phyloP scores from a whole-genome alignment of 2,329 filamentous ascomycete species.

The Orbilia blumenaviensis region DNA sequence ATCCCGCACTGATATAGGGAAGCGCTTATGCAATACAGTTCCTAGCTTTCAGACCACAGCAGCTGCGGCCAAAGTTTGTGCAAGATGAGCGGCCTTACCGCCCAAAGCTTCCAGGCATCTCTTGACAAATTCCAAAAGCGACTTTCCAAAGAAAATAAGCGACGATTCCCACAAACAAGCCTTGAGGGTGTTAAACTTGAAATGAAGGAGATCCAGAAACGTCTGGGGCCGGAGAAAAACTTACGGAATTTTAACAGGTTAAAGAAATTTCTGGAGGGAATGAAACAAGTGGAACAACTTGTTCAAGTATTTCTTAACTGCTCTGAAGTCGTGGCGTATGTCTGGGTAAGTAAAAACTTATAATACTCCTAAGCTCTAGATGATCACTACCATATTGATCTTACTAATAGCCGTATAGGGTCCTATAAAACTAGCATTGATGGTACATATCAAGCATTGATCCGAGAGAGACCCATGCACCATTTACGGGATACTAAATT shows the following conservation, averaged over 20 bases:
- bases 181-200: conserved; percentile 36
- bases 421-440: conserved; percentile 4
- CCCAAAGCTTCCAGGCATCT: background rate
- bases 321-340: conserved; percentile 53
- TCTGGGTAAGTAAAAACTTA: conserved; percentile 57
- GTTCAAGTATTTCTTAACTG: conserved; percentile 56
- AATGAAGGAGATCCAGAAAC: conserved; percentile 42
- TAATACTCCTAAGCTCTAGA: conserved; percentile 51
- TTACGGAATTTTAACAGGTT: conserved; percentile 53
- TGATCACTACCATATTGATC: too few species aligned
- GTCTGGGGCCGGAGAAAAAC: conserved; percentile 48
- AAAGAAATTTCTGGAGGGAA: conserved; percentile 56
- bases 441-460: too few species aligned
- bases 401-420: background rate
- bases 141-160: conserved; percentile 39
- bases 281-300: conserved; percentile 55
- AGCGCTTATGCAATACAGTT: too few species aligned
- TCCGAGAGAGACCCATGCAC: too few species aligned
- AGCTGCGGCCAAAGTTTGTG: background rate
- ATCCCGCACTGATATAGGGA: too few species aligned
- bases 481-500: too few species aligned
- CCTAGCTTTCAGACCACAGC: background rate
- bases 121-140: conserved; percentile 15
- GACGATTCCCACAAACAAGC: conserved; percentile 25
- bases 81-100: background rate